phyloP scores from a whole-genome alignment of 257 asterid genomes.

The Ehretia macrophylla region DNA sequence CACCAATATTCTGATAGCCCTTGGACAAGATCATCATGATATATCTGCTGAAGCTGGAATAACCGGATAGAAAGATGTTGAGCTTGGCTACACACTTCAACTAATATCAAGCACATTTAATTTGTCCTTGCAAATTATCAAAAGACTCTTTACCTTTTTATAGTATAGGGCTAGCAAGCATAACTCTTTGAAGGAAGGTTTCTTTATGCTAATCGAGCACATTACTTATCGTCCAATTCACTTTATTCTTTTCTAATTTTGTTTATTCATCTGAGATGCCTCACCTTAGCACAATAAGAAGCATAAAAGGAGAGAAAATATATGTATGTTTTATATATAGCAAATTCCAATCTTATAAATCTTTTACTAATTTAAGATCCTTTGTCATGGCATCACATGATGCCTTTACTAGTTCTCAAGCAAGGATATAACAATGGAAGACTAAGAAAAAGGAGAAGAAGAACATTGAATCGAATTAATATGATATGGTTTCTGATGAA shows the following conservation, averaged over 20 bases:
- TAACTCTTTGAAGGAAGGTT: neutral
- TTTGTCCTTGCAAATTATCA: too few relatives aligned
- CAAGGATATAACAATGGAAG: too few relatives aligned
- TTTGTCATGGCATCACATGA: too few relatives aligned
- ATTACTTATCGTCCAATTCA: neutral
- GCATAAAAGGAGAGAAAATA: neutral
- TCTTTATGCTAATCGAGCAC: neutral
- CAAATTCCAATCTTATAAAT: too few relatives aligned
- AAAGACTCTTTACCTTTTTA: neutral
- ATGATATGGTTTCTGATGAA: too few relatives aligned
- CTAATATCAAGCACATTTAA: neutral
- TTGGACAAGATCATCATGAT: constrained; percentile 52
- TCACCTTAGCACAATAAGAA: neutral
- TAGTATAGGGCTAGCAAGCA: neutral
- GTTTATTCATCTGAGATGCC: neutral
- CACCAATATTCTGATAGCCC: constrained; percentile 39
- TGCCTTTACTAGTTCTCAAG: too few relatives aligned
- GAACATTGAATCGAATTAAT: too few relatives aligned
- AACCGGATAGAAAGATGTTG: constrained; percentile 29
- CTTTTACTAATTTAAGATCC: too few relatives aligned
- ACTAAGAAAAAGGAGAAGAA: too few relatives aligned
- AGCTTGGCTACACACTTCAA: neutral
- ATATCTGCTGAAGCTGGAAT: constrained; percentile 52
- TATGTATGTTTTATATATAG: too few relatives aligned
- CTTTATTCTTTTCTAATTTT: neutral